phyloP scores from a whole-genome alignment of 495 filamentous ascomycete species.

The Penicillium turbatum region DNA sequence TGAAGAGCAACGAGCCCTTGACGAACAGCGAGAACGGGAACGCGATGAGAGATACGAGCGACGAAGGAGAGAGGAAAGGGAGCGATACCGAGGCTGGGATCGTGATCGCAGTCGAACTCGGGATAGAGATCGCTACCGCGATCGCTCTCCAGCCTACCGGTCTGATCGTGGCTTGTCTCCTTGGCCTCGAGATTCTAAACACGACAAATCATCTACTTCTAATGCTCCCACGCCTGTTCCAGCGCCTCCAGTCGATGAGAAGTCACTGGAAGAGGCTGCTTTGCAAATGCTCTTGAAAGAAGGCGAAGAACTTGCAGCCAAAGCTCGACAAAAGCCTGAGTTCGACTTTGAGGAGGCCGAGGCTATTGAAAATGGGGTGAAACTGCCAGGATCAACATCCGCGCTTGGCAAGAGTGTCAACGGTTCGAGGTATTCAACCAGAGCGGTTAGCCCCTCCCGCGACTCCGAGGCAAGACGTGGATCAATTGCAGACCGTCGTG shows the following conservation, averaged over 20 bases:
- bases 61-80: constrained; percentile 43
- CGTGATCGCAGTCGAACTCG: constrained; percentile 37
- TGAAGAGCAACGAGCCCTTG: constrained; percentile 44
- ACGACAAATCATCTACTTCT: constrained; percentile 37
- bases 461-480: constrained; percentile 26
- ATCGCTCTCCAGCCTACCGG: constrained; percentile 34
- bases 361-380: constrained; percentile 45
- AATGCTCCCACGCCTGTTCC: constrained; percentile 41
- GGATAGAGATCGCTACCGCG: constrained; percentile 35
- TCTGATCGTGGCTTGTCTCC: constrained; percentile 40
- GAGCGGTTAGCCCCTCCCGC: constrained; percentile 27
- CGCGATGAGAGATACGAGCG: constrained; percentile 51
- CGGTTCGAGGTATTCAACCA: constrained; percentile 32
- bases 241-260: constrained; percentile 47
- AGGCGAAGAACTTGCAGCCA: constrained; percentile 57
- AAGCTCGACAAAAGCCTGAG: constrained; percentile 53
- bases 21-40: constrained; percentile 52
- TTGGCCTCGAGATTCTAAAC: constrained; percentile 33
- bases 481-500: constrained; percentile 30
- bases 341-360: constrained; percentile 54
- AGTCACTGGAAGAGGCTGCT: constrained; percentile 54
- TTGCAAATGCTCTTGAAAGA: constrained; percentile 54
- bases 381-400: constrained; percentile 23
- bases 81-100: constrained; percentile 42
- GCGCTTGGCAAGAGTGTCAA: constrained; percentile 20